These are phyloP conservation scores for Fusarium penzigii DNA, from an alignment of 2,329 filamentous ascomycete species.

Conservation along the genomic window DNA sequence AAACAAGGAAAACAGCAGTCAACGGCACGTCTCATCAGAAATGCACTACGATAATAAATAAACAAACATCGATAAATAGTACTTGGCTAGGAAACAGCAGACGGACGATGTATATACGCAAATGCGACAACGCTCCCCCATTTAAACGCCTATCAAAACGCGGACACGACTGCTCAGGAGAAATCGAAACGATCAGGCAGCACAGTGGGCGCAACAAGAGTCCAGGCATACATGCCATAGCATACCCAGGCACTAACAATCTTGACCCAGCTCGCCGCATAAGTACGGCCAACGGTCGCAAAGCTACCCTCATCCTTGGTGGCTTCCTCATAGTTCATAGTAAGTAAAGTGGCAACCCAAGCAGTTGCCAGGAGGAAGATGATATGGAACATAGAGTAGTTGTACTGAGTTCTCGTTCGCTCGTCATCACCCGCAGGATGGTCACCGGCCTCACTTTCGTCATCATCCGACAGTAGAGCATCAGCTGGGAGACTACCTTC, in stretches of 20 bases:
- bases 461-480: conserved; percentile 75
- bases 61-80: not conserved
- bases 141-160: conserved; percentile 18
- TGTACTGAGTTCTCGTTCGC: conserved; percentile 87
- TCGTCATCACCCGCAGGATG: conserved; percentile 81
- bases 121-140: conserved; percentile 15
- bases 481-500: conserved; percentile 90
- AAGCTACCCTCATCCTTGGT: conserved; percentile 68
- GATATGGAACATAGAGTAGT: conserved; percentile 92
- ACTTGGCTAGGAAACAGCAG: not conserved
- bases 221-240: conserved; percentile 93
- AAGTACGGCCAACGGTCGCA: conserved; percentile 88
- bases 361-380: conserved; percentile 97
- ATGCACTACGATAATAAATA: not conserved
- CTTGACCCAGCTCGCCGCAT: conserved; percentile 99
- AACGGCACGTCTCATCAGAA: too few species aligned
- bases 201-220: conserved; percentile 80
- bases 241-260: conserved; percentile 97
- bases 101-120: not conserved
- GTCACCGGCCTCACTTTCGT: conserved; percentile 64
- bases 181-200: conserved; percentile 84
- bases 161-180: conserved; percentile 28
- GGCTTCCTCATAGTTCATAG: conserved; percentile 69
- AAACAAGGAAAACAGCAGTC: too few species aligned
- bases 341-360: conserved; percentile 90